These are phyloP conservation scores for Torulaspora maleeae DNA, from an alignment of 805 yeast genomes.

Conservation along the genomic window DNA sequence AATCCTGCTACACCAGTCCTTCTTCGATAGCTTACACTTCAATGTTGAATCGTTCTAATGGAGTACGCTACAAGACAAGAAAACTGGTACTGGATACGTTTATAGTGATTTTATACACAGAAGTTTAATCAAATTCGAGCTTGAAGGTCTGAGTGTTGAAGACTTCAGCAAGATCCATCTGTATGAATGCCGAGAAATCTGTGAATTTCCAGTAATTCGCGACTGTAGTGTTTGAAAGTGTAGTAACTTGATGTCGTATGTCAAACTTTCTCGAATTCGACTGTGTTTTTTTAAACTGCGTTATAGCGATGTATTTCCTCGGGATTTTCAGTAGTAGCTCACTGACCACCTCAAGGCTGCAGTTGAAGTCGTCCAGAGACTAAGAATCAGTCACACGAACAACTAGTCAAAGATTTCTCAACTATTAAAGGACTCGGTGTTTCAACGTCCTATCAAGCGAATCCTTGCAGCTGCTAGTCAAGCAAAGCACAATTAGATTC, in stretches of 20 bases:
- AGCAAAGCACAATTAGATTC: too few species aligned
- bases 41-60: background rate
- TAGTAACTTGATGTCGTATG: background rate
- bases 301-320: slow-evolving; percentile 7
- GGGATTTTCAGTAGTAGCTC: slow-evolving; percentile 7
- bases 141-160: background rate
- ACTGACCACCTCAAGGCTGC: background rate
- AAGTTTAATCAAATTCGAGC: background rate
- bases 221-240: background rate
- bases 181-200: background rate
- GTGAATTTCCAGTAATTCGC: background rate
- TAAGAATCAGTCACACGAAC: slow-evolving; percentile 1
- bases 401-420: background rate
- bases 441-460: background rate
- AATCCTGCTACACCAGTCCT: too few species aligned
- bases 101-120: background rate
- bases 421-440: background rate
- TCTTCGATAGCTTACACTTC: background rate
- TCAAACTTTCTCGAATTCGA: slow-evolving; percentile 1
- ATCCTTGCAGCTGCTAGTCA: too few species aligned
- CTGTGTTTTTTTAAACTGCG: background rate
- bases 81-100: background rate
- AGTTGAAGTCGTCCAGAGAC: background rate
- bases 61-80: background rate
- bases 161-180: background rate